Conservation (phyloP, 2,329 filamentous ascomycete species). For the Talaromyces sp. region DNA sequence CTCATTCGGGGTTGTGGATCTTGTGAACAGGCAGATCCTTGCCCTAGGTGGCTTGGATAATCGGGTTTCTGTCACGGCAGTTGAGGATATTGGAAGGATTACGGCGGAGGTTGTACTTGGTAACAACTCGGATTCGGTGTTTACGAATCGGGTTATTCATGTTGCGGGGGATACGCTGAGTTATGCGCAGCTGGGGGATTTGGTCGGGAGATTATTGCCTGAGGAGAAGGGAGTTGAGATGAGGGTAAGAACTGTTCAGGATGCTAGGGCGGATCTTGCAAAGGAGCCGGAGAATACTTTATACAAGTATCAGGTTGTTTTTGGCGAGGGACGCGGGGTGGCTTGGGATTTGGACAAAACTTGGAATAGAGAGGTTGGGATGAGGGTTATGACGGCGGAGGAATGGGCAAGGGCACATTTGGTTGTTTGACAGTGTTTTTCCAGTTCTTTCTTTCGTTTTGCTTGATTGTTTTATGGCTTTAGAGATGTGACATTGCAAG, state of each 20-base stretch:
- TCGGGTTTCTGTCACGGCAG: slow-evolving; percentile 57
- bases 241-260: slow-evolving; percentile 47
- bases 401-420: slow-evolving; percentile 15
- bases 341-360: slow-evolving; percentile 53
- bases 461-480: no score
- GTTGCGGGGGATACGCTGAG: slow-evolving; percentile 59
- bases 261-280: slow-evolving; percentile 44
- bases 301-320: slow-evolving; percentile 57
- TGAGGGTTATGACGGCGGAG: slow-evolving; percentile 27
- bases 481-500: no score
- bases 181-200: slow-evolving; percentile 51
- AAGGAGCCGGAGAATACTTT: slow-evolving; percentile 46
- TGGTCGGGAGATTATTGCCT: slow-evolving; percentile 46
- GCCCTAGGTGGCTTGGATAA: slow-evolving; percentile 60
- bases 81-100: slow-evolving; percentile 58
- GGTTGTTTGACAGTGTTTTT: neutral
- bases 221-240: slow-evolving; percentile 43
- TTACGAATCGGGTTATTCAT: slow-evolving; percentile 48
- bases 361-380: slow-evolving; percentile 49
- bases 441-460: no score
- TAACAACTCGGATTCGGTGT: slow-evolving; percentile 20
- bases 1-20: slow-evolving; percentile 59
- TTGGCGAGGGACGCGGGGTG: slow-evolving; percentile 55
- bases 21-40: slow-evolving; percentile 38
- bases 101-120: slow-evolving; percentile 51